A percentile compares a stretch with the other conserved stretches of the same genome.
These are phyloP conservation scores for Fragaria vesca DNA, from an alignment of 306 rosid species.

Conservation along the genomic window DNA sequence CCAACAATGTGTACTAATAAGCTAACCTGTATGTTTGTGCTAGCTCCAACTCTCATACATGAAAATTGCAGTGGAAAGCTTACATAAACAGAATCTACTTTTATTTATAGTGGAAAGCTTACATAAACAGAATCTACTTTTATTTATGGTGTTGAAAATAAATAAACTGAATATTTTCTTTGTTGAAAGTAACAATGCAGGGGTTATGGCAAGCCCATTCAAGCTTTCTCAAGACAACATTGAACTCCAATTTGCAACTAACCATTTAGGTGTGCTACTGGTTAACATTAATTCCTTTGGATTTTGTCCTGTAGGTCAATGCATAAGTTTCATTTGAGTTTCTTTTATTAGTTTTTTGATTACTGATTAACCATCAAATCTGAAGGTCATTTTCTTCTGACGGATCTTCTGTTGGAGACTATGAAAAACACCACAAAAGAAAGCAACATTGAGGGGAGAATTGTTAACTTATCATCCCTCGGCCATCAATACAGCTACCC, in stretches of 20 bases:
- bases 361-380: background rate
- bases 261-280: constrained; percentile 58
- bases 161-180: background rate
- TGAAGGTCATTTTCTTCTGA: constrained; percentile 85
- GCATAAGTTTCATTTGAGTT: background rate
- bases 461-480: constrained; percentile 62
- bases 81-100: background rate
- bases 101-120: background rate
- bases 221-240: constrained; percentile 60
- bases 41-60: background rate
- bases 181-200: constrained; percentile 81
- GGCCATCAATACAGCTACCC: constrained; percentile 50
- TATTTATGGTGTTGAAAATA: background rate
- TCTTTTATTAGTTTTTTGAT: background rate
- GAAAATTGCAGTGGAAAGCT: background rate
- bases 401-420: constrained; percentile 68
- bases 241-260: constrained; percentile 83
- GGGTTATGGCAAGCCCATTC: constrained; percentile 68
- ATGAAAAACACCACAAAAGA: constrained; percentile 61
- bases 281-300: background rate
- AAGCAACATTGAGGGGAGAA: constrained; percentile 67
- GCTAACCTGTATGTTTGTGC: background rate
- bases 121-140: background rate
- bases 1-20: background rate
- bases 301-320: background rate